Evolutionary conservation across 2,329 filamentous ascomycete genomes (phyloP).

Genomic region (Colletotrichum theobromicola): DNA sequence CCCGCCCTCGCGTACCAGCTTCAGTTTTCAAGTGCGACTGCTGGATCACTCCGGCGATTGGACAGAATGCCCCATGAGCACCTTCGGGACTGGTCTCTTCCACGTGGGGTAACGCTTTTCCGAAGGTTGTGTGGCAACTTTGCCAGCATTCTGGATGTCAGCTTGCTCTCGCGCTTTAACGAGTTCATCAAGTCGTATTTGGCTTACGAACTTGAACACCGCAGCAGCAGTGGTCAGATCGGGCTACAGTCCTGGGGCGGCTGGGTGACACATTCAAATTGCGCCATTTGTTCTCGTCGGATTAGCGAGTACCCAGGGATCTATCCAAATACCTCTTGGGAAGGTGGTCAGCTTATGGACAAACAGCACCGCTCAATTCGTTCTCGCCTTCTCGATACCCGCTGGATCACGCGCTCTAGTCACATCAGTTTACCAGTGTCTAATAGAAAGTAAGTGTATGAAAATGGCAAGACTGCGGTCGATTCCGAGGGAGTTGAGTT

Average conservation of each 20-base stretch:
- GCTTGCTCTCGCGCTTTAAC: neutral
- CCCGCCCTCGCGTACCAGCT: neutral
- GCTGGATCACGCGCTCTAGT: neutral
- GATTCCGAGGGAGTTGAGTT: neutral
- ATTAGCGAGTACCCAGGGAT: neutral
- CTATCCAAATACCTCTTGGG: neutral
- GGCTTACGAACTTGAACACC: neutral
- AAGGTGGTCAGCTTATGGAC: neutral
- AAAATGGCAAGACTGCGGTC: neutral
- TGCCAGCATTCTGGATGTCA: neutral
- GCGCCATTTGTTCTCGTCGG: neutral
- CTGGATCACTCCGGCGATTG: neutral
- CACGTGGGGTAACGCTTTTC: neutral
- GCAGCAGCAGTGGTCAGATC: neutral
- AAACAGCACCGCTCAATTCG: neutral
- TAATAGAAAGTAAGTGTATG: neutral
- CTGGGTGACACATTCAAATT: neutral
- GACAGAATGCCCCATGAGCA: neutral
- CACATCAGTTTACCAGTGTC: fast-evolving
- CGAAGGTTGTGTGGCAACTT: neutral
- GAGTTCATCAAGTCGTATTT: neutral
- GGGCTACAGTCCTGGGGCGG: neutral
- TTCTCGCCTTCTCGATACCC: neutral
- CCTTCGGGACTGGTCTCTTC: neutral
- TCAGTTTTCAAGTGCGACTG: neutral